Evolutionary conservation across 306 rosid species (phyloP), one percentile per base, ranked within the genome.

Genomic region (Gleditsia sinensis): DNA sequence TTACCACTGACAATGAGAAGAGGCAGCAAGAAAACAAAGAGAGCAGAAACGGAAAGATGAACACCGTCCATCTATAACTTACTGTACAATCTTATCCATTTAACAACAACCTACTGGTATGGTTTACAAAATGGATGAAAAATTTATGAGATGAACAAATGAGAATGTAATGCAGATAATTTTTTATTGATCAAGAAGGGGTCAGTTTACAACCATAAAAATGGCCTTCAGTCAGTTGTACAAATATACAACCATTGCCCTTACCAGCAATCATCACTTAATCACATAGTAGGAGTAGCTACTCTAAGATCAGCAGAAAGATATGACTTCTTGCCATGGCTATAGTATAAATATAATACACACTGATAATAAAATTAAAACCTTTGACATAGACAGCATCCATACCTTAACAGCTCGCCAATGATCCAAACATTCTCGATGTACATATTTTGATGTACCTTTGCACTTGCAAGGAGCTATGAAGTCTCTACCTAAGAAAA

Each of bases 401-500:
- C 67, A 33, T 75, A 92, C 99, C 97, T 83, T 92, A 74, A 94
- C 80, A 49, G 99, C 92, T 81, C 99, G 92, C 97, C 99, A 94
- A 68, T 94, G 97, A 84, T 94, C 99, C 89, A 94, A 80, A 75
- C 99, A 94, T 72, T 94, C 97, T 56, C 99, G 82, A 81, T 94
- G 99, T 37, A 94, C 97, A 77, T 94, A 92, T 83, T 94, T 94
- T 5, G 99, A 92, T 49, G 97, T 87, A 53, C 99, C 99, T 78
- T 90, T 94, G 88, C 99, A 94, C 84, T 84, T 87, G 80, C 99
- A 94, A 51, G 99, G 99, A 80, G 99, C 96, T 57, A 94, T 94
- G 75, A 94, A 94, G 81, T 94, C 99, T 82, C 99, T 88, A 79
- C 99, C 99, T 94, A 28, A 59, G 64, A 59, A 40, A 42, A 51